Base-by-base conservation (phyloP, 768 basidiomycete genomes). In the Phlebiopsis gigantea region DNA sequence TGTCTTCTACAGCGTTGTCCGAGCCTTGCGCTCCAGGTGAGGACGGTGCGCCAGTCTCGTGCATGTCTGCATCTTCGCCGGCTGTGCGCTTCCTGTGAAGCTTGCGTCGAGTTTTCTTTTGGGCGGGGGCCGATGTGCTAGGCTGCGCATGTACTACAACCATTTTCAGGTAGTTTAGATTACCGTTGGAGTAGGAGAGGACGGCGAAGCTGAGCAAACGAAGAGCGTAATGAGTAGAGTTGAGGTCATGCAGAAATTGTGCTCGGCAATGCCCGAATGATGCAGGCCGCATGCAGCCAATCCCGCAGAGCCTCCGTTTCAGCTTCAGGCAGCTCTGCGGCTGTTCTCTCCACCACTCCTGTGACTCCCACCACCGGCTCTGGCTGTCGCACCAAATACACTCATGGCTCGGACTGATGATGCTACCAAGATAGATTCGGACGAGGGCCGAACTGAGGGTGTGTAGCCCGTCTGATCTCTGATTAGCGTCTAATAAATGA, bases 71-170 rank as follows among this genome's bases (percentile, higher is more conserved):
- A 54, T 63, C 62, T 25, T 52, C 59, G 22, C 56, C 51, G 8
- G 60, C 56, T 44, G 65, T 57, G 17, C 48, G 57, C 43, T 75
- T 79, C 70, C 77, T 82, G 47, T 66, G 51, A 50, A 76, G 61
- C 59, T 75, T 74, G 56, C 77, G 74, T 43, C 79, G 70, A 21
- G 67, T 77, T 63, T 80, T 82, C 62, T 75, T 77, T 52, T 66
- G 72, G 17, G 68, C 52, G 24, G 62, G 64, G 26, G 72, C 46
- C 5, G 62, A 61, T 9, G 65, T 67, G 45, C 63, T 69, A 17
- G 70, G 65, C 8, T 63, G 62, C 22, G 73, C 57, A 52, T 74
- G 75, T 19, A 73, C 67, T 60, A 75, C 77, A 56, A 75, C 77
- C 79, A 78, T 72, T 50, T 54, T 53, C 29, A 44, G 14, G n/a